Evolutionary conservation across 2,329 filamentous ascomycete species (phyloP).

Genomic region (Botrytis cinerea): DNA sequence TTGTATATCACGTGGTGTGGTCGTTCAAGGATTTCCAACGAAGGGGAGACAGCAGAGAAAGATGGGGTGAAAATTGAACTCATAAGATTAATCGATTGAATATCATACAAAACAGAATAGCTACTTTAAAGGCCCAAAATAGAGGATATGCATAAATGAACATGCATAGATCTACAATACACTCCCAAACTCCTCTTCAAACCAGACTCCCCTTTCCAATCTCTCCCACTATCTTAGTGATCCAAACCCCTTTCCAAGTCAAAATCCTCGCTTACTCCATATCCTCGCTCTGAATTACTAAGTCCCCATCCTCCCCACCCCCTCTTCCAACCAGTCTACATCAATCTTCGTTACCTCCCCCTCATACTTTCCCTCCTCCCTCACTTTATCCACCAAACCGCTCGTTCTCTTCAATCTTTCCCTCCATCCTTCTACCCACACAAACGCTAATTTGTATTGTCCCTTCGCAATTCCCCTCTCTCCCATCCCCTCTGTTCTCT

Average conservation of each 20-base stretch:
- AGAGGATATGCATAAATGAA: background rate
- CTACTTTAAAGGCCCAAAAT: background rate
- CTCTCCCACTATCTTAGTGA: background rate
- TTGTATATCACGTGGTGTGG: background rate
- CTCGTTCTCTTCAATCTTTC: slow-evolving; percentile 29
- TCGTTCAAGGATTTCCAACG: background rate
- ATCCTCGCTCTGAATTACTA: background rate
- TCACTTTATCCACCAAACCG: slow-evolving; percentile 32
- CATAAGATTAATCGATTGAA: background rate
- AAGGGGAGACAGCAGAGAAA: background rate
- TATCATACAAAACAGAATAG: background rate
- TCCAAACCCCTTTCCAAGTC: background rate
- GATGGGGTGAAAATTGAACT: background rate
- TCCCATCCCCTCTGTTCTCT: background rate
- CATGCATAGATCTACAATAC: background rate
- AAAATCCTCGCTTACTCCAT: background rate
- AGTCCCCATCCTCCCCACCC: background rate
- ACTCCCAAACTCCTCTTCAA: background rate
- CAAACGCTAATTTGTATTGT: slow-evolving; percentile 28
- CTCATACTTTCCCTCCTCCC: background rate
- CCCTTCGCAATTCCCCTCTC: background rate
- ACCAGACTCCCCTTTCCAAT: background rate
- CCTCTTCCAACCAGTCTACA: background rate
- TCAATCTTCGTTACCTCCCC: slow-evolving; percentile 1
- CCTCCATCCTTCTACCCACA: slow-evolving; percentile 34